Conservation (phyloP, 805 yeast species). For the Barnettozyma botsteinii region DNA sequence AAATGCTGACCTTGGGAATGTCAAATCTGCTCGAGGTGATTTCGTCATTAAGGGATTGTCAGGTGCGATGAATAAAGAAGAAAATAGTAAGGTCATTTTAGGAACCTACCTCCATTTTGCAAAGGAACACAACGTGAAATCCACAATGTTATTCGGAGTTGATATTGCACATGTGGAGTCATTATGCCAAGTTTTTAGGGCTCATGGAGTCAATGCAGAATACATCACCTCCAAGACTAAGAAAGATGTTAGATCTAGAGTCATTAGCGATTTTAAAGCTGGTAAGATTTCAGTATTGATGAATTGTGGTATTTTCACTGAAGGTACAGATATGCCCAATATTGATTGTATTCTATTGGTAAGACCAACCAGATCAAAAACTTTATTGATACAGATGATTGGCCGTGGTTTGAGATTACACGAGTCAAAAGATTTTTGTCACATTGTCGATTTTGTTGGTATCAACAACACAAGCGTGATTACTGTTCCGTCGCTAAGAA, state of each 20-base stretch:
- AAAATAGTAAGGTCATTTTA: slow-evolving; percentile 50
- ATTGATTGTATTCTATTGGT: slow-evolving; percentile 76
- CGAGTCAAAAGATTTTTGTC: slow-evolving; percentile 58
- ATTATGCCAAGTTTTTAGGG: slow-evolving; percentile 46
- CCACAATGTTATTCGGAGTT: slow-evolving; percentile 75
- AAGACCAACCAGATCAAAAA: slow-evolving; percentile 73
- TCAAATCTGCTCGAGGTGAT: slow-evolving; percentile 37
- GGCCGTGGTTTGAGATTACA: slow-evolving; percentile 80
- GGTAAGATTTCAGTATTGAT: slow-evolving; percentile 68
- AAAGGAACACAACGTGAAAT: slow-evolving; percentile 37
- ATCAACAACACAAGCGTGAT: slow-evolving; percentile 47
- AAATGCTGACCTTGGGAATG: slow-evolving; percentile 37
- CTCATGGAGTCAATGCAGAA: slow-evolving; percentile 61
- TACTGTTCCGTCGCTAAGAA: slow-evolving; percentile 49
- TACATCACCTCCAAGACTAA: slow-evolving; percentile 66
- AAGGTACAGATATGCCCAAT: slow-evolving; percentile 91
- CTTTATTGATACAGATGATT: slow-evolving; percentile 76
- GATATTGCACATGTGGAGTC: slow-evolving; percentile 60
- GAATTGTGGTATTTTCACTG: slow-evolving; percentile 88
- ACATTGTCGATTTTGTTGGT: slow-evolving; percentile 73
- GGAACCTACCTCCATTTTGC: slow-evolving; percentile 44
- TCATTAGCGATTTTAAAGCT: slow-evolving; percentile 51
- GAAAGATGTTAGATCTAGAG: slow-evolving; percentile 41
- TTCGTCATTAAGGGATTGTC: slow-evolving; percentile 49
- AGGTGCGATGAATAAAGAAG: slow-evolving; percentile 45